Base-by-base conservation (phyloP, 345 rosid genomes). In the Kernera saxatilis region DNA sequence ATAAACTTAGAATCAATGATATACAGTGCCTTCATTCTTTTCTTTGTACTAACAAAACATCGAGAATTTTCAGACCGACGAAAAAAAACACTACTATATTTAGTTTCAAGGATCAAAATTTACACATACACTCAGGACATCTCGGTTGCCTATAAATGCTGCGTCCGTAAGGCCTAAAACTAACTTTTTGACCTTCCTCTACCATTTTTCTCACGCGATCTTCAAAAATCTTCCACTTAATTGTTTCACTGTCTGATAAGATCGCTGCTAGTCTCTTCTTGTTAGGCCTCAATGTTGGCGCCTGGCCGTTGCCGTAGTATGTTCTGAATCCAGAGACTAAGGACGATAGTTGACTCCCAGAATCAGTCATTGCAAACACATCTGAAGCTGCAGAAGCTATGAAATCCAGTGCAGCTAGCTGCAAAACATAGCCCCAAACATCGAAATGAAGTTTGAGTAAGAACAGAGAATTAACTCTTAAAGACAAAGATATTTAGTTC, bases 271-370 rank as follows among this genome's bases (percentile, higher is more conserved):
- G 75, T 82, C 93, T 89, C 84, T 86, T 91, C 88, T 93, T 93
- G 86, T 86, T 85, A 32, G 97, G 98, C 39, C 91, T 81, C 81
- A 93, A 46, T 12, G 79, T 85, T n/a, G 97, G 94, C 13, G 98
- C 85, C 2, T 67, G 81, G 1, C 86, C 87, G 18, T 67, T 80
- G 0, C 98, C 96, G 2, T 85, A 88, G 84, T 93, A 93, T 30
- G 91, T 85, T 66, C 95, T 78, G 72, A 83, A 86, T 64, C 97
- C 97, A 56, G 97, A 86, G 13, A 89, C 98, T 41, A 91, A 71
- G n/a, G 97, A 93, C 0, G 97, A 86, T 62, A 93, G 52, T 69
- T 93, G 98, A 81, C 96, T 93, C 56, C 98, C 97, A 2, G 98
- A 93, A 72, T 89, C 98, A 8, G 96, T 93, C 96, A 91, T 86